Evolutionary conservation across 2,329 filamentous ascomycete species (phyloP).

Genomic region (Phaeosphaeriaceae sp.): DNA sequence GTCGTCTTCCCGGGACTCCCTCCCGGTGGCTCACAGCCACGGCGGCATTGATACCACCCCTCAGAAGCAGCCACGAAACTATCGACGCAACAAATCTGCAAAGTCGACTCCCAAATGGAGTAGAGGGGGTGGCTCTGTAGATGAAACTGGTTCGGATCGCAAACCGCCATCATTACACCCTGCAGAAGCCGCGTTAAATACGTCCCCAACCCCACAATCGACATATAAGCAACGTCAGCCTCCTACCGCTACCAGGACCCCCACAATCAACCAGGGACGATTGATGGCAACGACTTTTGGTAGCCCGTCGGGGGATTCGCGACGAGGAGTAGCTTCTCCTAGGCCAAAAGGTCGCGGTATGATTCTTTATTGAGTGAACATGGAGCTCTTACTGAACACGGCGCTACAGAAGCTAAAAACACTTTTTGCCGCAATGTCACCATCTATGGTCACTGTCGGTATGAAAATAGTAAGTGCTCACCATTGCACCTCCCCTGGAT

Average conservation of each 20-base stretch:
- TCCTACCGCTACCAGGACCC: constrained; percentile 20
- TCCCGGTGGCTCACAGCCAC: constrained; percentile 30
- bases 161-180: constrained; percentile 29
- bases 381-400: constrained; percentile 22
- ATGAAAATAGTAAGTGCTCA: constrained; percentile 71
- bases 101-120: constrained; percentile 38
- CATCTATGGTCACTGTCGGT: constrained; percentile 92
- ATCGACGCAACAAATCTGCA: constrained; percentile 35
- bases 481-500: constrained; percentile 9
- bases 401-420: constrained; percentile 71
- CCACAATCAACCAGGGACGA: constrained; percentile 26
- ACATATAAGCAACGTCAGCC: constrained; percentile 23
- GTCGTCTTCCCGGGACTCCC: constrained; percentile 38
- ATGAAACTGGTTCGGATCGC: constrained; percentile 35
- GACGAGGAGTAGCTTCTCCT: constrained; percentile 51
- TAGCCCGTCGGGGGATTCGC: constrained; percentile 48
- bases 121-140: constrained; percentile 34
- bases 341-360: constrained; percentile 53
- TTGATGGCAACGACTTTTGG: constrained; percentile 49
- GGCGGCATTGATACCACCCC: constrained; percentile 26
- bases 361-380: constrained; percentile 16
- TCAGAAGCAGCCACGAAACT: constrained; percentile 36
- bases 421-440: constrained; percentile 90
- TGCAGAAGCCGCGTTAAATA: constrained; percentile 19
- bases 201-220: constrained; percentile 24